These are phyloP conservation scores for Metarhizium sp. DNA, from an alignment of 2,329 filamentous ascomycete genomes.

Conservation along the genomic window DNA sequence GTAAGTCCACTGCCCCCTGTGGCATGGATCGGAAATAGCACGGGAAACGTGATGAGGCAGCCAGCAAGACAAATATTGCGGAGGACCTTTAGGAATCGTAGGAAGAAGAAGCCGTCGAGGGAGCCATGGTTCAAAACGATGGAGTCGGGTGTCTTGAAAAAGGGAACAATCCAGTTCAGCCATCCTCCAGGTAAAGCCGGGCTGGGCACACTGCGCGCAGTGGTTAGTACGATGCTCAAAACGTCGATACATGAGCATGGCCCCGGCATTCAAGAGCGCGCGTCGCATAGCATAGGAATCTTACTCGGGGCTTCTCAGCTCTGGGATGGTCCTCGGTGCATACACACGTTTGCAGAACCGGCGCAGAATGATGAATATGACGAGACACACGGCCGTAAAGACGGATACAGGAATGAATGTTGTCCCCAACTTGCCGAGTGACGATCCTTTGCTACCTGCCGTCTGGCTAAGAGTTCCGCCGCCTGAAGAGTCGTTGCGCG, in stretches of 20 bases:
- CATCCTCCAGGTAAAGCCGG: slow-evolving; percentile 50
- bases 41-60: slow-evolving; percentile 74
- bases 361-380: slow-evolving; percentile 40
- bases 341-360: slow-evolving; percentile 43
- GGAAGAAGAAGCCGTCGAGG: slow-evolving; percentile 82
- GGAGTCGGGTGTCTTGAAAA: slow-evolving; percentile 62
- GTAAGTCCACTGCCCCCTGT: slow-evolving; percentile 59
- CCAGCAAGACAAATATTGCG: slow-evolving; percentile 81
- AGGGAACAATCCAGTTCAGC: slow-evolving; percentile 58
- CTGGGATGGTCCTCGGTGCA: slow-evolving; percentile 40
- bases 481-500: slow-evolving; percentile 21
- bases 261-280: neutral
- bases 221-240: neutral
- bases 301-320: slow-evolving; percentile 35
- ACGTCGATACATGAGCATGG: neutral
- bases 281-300: slow-evolving; percentile 4
- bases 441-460: slow-evolving; percentile 23
- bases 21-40: slow-evolving; percentile 77
- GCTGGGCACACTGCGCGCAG: slow-evolving; percentile 41
- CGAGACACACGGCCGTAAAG: slow-evolving; percentile 39
- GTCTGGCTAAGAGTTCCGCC: slow-evolving; percentile 25
- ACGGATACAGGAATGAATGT: slow-evolving; percentile 46
- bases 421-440: slow-evolving; percentile 28
- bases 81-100: slow-evolving; percentile 61
- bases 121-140: slow-evolving; percentile 85